Evolutionary conservation across 805 yeast genomes (phyloP), one percentile per base, ranked within the genome.

Genomic region (Komagataella pseudopastoris): DNA sequence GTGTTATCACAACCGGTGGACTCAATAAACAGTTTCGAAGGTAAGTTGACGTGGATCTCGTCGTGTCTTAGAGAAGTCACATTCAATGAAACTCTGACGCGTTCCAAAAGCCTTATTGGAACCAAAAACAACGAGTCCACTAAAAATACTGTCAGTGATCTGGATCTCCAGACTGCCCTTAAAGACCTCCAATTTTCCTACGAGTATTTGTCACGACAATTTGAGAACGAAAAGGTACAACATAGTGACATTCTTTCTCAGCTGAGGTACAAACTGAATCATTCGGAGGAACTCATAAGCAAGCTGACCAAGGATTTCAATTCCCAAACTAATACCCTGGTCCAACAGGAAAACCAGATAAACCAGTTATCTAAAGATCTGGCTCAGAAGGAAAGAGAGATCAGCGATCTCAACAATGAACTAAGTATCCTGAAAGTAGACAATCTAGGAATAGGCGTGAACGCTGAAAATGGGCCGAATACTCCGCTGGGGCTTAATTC

Each of bases 171-270:
- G 6, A 63, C 84, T 0, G 88, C 89, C 0, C 67, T 85, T 49
- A 75, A 72, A 52, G 93, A 85, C 61, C 68, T 85, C 50, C 81
- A 83, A 56, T 77, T 85, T 60, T 84, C 88, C 2, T 88, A 84
- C 62, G 80, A 74, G 54, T 85, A 82, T 59, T 66, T 85, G 51
- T 74, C 83, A 2, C 78, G 80, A 59, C 86, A 83, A 57, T 85
- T 75, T 58, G 85, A 82, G 56, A 77, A 80, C 54, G 85, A 85
- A 51, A 71, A 85, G 52, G 74, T 74, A 14, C 77, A 75, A 54
- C 78, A 81, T 52, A 63, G 70, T 50, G 74, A 74, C 53, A 68
- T 76, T 2, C 72, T 82, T 49, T 80, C 76, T 56, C 75, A 75
- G 47, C 68, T 80, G 55, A 71, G 81, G 20, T 68, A 72, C 53